A percentile compares a stretch with the other conserved stretches of the same genome.
Conservation (phyloP, 2,329 filamentous ascomycete species). For the Ceratocystis papillata region DNA sequence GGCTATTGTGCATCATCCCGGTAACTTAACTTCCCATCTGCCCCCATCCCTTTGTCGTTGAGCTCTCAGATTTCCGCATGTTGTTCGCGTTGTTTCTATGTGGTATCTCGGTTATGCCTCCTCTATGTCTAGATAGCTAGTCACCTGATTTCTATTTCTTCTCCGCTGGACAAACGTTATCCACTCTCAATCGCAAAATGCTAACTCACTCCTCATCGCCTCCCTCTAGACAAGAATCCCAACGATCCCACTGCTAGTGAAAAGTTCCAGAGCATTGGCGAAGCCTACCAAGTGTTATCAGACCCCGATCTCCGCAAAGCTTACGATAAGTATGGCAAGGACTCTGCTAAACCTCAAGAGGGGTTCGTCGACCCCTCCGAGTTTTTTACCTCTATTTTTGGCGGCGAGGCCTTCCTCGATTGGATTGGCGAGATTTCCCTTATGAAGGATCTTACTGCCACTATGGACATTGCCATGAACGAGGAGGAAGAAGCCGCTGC, state of each 20-base stretch:
- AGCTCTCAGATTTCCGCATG: not conserved
- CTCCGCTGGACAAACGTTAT: not conserved
- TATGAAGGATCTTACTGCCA: conserved; percentile 96
- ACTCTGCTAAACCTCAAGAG: conserved; percentile 77
- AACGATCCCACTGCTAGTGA: conserved; percentile 87
- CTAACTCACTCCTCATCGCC: conserved; percentile 14
- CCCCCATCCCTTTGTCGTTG: conserved; percentile 2
- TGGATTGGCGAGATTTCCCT: conserved; percentile 97
- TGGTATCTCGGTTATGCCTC: not conserved
- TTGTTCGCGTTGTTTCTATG: not conserved
- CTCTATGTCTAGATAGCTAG: not conserved
- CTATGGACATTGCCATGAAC: conserved; percentile 94
- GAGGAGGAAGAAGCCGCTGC: conserved; percentile 60
- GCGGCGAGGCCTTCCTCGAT: conserved; percentile 88
- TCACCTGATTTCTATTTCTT: not conserved
- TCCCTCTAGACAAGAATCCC: conserved; percentile 76
- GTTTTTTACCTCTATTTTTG: conserved; percentile 98
- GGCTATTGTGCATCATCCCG: conserved; percentile 85
- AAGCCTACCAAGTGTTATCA: conserved; percentile 70
- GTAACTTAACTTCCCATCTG: conserved; percentile 36
- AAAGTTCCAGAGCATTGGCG: conserved; percentile 81
- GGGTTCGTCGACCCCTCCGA: conserved; percentile 94
- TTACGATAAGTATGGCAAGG: conserved; percentile 97
- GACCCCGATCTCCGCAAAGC: conserved; percentile 75
- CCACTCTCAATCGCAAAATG: not conserved